Base-by-base conservation (phyloP, 768 basidiomycete genomes). In the Boletus coccyginus region DNA sequence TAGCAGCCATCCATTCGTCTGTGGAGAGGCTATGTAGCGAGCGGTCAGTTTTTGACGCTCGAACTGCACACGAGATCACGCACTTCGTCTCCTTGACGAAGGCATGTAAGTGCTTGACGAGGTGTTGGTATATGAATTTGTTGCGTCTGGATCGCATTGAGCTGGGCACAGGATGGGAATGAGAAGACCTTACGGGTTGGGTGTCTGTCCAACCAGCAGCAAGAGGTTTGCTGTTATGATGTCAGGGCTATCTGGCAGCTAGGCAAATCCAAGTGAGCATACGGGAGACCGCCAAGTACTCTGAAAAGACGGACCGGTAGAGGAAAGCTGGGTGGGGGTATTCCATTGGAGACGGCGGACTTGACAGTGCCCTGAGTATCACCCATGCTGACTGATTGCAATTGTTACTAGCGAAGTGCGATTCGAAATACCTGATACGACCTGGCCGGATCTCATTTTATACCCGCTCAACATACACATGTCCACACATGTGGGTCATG, bases 1-100 rank as follows among this genome's bases (percentile, higher is more conserved):
- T 86, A 2, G 89, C 77, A 17, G 78, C 70, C 87, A 86, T 86
- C 92, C 92, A 94, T 75, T 94, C 92, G 3, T 92, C 87, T 1
- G 84, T 88, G 17, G 91, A 90, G 50, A 94, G 70, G 55, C 80
- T 82, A 38, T 49, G 11, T 12, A 41, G 10, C 17, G 7, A 45
- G 36, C 8, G 24, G n/a, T 59, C n/a, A 17, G 29, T 19, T 12
- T 14, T 39, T 6, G 43, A 27, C 2, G n/a, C 6, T 19, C 17
- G 5, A 32, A 19, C 41, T 19, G 27, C 13, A 17, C 31, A 36
- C 2, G 42, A 50, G 14, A 33, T 32, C 31, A 65, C 76, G 39
- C 24, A 78, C 81, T 82, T 79, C 1, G 88, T 87, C 70, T 92
- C 91, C 43, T 76, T 77, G 24, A 90, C 75, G 60, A 91, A 90